Base-by-base conservation (phyloP, 169 alveolate species). In the Plasmodium fragile region DNA sequence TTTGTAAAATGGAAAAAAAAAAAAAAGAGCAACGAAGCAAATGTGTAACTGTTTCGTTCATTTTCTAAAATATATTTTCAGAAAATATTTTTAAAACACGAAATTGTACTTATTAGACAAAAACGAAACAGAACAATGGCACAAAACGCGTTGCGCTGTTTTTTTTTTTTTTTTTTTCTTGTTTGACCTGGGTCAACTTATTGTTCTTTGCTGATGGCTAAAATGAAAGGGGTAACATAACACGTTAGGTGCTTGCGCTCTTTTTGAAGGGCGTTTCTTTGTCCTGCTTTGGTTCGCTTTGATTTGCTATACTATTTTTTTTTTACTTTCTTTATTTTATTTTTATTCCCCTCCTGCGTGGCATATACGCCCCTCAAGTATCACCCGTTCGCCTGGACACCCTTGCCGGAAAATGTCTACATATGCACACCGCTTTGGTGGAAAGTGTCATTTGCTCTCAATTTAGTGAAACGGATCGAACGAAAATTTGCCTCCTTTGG, bases 151-250 rank as follows among this genome's bases (percentile, higher is more conserved):
- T 65, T 65, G 36, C 34, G 36, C 36, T 18, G 32, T 59, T 59
- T 59, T 59, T 59, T 59, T 59, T 59, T 55, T 65, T 65, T 65
- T 65, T 65, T 65, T 65, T n/a, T n/a, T n/a, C n/a, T n/a, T n/a
- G n/a, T n/a, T 65, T 65, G 36, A 28, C 75, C 75, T 65, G n/a
- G 41, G 30, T 65, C 30, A 65, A 65, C 75, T 65, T 49, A 11
- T 65, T 65, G 75, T 65, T 65, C 75, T 65, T 65, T 65, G 34
- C n/a, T 65, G 36, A 65, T 65, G 36, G n/a, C n/a, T 59, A 59
- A 65, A 65, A 65, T 11, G 59, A 49, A 49, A 49, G 59, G 59
- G 59, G 59, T 49, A 16, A 22, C 5, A 65, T 65, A 65, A 65
- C 75, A 25, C 75, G 75, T 65, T 65, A 6, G 41, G n/a, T 65